Evolutionary conservation across 2,329 filamentous ascomycete species (phyloP).

Genomic region (Falciphora oryzae): DNA sequence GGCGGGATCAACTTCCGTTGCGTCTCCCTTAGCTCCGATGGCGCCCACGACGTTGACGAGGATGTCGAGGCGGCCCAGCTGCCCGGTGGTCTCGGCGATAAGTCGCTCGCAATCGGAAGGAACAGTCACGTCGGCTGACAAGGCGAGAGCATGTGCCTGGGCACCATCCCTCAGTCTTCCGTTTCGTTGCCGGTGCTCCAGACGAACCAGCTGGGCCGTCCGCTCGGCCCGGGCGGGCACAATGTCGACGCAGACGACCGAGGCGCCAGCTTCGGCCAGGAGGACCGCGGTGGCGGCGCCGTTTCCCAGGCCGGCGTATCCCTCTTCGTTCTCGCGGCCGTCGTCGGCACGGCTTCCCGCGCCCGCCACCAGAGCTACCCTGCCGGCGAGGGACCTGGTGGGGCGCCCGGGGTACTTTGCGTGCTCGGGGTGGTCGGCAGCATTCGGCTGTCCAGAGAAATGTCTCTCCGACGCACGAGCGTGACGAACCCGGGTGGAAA

Average conservation of each 20-base stretch:
- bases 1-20: slow-evolving; percentile 53
- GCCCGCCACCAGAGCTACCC: slow-evolving; percentile 21
- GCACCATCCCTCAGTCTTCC: slow-evolving; percentile 21
- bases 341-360: slow-evolving; percentile 14
- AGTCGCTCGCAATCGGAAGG: slow-evolving; percentile 42
- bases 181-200: not conserved
- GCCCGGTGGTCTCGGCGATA: slow-evolving; percentile 34
- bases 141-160: slow-evolving; percentile 33
- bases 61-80: slow-evolving; percentile 55
- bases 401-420: slow-evolving; percentile 10
- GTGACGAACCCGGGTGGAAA: no score
- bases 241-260: slow-evolving; percentile 20
- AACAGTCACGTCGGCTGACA: slow-evolving; percentile 49
- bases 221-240: slow-evolving; percentile 15
- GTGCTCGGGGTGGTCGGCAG: not conserved
- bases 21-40: slow-evolving; percentile 51
- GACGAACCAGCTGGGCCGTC: slow-evolving; percentile 16
- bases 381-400: slow-evolving; percentile 16
- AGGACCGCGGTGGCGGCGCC: slow-evolving; percentile 21
- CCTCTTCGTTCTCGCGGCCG: slow-evolving; percentile 1
- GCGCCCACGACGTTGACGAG: slow-evolving; percentile 62
- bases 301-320: slow-evolving; percentile 18
- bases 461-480: not conserved
- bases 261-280: slow-evolving; percentile 20
- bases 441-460: not conserved